phyloP scores from a whole-genome alignment of 129 eudicot genomes.

The Lonicera japonica region DNA sequence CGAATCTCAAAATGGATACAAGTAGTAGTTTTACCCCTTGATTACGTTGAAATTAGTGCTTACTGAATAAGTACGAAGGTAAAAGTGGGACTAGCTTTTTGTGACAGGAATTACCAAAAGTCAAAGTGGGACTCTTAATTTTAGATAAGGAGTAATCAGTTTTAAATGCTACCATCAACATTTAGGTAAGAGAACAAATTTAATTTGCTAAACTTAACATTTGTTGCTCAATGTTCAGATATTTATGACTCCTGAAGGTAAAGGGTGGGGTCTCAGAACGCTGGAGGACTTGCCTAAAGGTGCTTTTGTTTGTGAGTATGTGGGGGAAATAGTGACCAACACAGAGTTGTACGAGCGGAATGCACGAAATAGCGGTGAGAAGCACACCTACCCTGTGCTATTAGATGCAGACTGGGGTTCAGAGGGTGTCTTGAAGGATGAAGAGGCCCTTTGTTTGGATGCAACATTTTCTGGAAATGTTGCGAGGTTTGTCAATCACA shows the following conservation, averaged over 20 bases:
- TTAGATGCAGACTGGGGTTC: slow-evolving; percentile 67
- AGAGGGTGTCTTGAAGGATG: slow-evolving; percentile 52
- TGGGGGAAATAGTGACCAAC: slow-evolving; percentile 52
- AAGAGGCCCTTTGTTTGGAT: slow-evolving; percentile 64
- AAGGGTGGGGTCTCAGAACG: slow-evolving; percentile 65
- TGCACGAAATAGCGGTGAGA: slow-evolving; percentile 19
- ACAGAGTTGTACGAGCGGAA: slow-evolving; percentile 38
- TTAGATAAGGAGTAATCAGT: no score
- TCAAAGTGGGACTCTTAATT: no score
- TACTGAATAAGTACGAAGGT: no score
- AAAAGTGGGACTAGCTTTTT: no score
- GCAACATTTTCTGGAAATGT: slow-evolving; percentile 54
- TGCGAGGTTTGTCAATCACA: slow-evolving; percentile 61
- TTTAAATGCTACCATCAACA: no score
- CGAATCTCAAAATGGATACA: no score
- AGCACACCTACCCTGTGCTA: slow-evolving; percentile 44
- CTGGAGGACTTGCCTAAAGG: slow-evolving; percentile 56
- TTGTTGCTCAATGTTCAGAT: slow-evolving; percentile 25
- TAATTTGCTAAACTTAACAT: not conserved
- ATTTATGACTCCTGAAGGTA: slow-evolving; percentile 53
- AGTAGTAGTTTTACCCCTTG: no score
- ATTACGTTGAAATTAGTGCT: no score
- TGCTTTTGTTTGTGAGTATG: slow-evolving; percentile 55
- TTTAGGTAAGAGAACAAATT: no score
- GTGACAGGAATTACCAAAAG: no score